Evolutionary conservation across 2,329 filamentous ascomycete genomes (phyloP).

Genomic region (Penicillium sp.): DNA sequence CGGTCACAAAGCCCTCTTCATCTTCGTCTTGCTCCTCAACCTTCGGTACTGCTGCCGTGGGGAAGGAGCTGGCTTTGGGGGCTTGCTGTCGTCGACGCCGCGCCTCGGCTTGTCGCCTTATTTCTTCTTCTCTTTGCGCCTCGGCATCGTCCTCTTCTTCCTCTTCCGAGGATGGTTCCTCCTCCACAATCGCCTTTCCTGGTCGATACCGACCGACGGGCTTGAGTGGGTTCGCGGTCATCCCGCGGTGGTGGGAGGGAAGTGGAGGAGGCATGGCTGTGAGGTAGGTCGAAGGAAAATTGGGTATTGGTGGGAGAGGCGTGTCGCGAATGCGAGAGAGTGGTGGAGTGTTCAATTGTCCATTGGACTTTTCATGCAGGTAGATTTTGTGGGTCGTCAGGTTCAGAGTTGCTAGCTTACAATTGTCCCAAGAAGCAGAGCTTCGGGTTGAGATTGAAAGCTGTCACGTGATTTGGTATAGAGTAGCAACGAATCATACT

Average conservation of each 20-base stretch:
- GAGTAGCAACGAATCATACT: no score
- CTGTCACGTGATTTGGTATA: conserved; percentile 44
- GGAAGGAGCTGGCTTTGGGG: conserved; percentile 47
- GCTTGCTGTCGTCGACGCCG: conserved; percentile 49
- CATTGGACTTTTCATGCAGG: not conserved
- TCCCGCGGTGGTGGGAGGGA: conserved; percentile 59
- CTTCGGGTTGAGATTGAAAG: conserved; percentile 54
- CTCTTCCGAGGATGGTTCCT: conserved; percentile 54
- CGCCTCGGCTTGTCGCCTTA: conserved; percentile 37
- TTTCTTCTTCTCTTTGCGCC: conserved; percentile 60
- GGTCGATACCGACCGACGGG: conserved; percentile 78
- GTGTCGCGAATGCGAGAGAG: not conserved
- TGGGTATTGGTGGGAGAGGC: not conserved
- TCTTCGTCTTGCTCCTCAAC: conserved; percentile 46
- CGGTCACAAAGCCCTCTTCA: conserved; percentile 66
- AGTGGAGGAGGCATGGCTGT: conserved; percentile 49
- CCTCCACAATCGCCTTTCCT: conserved; percentile 69
- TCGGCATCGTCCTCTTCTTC: conserved; percentile 62
- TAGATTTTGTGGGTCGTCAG: not conserved
- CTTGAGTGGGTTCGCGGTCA: conserved; percentile 88
- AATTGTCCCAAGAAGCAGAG: conserved; percentile 11
- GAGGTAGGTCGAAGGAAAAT: not conserved
- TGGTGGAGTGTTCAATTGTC: not conserved
- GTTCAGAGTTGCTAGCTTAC: not conserved
- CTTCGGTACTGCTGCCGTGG: conserved; percentile 35